Evolutionary conservation across 108 stramenopile genomes (phyloP), one percentile per base, ranked within the genome.

Genomic region (Craspedostauros australis): DNA sequence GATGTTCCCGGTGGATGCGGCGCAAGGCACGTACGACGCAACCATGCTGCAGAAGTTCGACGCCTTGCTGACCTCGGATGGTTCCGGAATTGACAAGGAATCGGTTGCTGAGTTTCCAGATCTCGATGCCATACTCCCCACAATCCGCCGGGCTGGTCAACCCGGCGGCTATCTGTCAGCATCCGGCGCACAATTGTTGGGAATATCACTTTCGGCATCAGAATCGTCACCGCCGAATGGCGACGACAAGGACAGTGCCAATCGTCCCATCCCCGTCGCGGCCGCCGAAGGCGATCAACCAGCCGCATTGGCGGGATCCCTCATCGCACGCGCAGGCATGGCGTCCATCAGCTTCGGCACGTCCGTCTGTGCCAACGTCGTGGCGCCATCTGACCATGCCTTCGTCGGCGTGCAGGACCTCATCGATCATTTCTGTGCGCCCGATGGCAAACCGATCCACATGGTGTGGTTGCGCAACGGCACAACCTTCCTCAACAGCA

Each of bases 401-500:
- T 34, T 60, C 42, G 12, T 19, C 33, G 16, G 37, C 23, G 46
- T 62, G 3, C 8, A 11, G 6, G 30, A 38, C 3, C 25, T 51
- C 14, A 50, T 70, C 2, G 56, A 69, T 60, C 68, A 64, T 26
- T 75, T 69, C 41, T 57, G 52, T 28, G 68, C 68, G 39, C 63
- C 67, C 18, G 60, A 75, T 55, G 73, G 73, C 12, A 24, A 47
- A 34, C 67, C 67, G 4, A 69, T 75, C 36, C 46, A 64, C 45
- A 75, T 75, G 73, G 68, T 75, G 1, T 75, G 67, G 73, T 44
- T 75, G 32, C 54, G 62, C 12, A 75, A 75, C 43, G 73, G 73
- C 11, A 75, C 73, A 12, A 75, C 73, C 26, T 75, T 62, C 57
- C 45, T 69, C 31, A 75, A 75, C 36, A 54, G 49, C 31, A 65